Conservation (phyloP, 129 eudicot genomes). For the Logfia minima region DNA sequence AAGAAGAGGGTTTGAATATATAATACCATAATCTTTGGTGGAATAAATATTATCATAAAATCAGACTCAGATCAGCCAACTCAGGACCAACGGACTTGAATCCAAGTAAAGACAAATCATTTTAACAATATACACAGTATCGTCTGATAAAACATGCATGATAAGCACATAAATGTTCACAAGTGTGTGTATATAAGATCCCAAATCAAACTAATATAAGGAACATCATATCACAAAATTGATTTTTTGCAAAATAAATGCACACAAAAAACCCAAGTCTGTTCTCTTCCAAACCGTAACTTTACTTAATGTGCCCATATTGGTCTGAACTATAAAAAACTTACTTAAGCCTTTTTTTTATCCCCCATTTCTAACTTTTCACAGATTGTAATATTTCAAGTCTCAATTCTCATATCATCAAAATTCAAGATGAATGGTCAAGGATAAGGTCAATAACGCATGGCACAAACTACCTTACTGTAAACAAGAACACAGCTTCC, state of each 20-base stretch:
- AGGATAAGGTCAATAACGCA: neutral
- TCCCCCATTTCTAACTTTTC: neutral
- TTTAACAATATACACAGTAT: neutral
- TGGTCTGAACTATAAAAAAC: neutral
- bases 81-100: neutral
- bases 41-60: neutral
- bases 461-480: neutral
- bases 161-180: too few relatives aligned
- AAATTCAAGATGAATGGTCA: neutral
- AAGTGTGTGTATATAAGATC: neutral
- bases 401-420: neutral
- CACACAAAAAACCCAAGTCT: neutral
- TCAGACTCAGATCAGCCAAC: neutral
- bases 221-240: neutral
- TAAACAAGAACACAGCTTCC: neutral
- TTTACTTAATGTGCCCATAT: neutral
- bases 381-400: neutral
- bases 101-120: neutral
- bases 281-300: too few relatives aligned
- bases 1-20: neutral
- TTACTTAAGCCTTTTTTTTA: too few relatives aligned
- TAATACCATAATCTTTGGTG: neutral
- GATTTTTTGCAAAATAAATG: neutral
- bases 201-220: neutral
- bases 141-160: neutral